Conservation (phyloP, 371 early-diverging fungal species). For the Mucor sp. region DNA sequence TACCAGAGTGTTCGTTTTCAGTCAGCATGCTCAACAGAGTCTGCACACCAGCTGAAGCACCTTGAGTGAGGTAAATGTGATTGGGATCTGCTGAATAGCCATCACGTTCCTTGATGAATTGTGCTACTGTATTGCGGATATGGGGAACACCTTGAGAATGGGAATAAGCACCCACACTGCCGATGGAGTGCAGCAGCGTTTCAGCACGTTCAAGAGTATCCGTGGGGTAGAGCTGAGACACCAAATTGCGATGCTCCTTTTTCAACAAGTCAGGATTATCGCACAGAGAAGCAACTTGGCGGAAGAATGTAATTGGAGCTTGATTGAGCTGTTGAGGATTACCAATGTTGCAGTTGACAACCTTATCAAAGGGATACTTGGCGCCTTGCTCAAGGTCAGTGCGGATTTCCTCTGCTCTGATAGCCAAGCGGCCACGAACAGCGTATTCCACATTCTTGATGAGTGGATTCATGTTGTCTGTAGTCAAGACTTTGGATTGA, state of each 20-base stretch:
- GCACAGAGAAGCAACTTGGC: slow-evolving; percentile 87
- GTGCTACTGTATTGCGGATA: slow-evolving; percentile 86
- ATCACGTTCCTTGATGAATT: slow-evolving; percentile 84
- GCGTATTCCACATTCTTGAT: slow-evolving; percentile 90
- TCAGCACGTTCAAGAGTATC: slow-evolving; percentile 91
- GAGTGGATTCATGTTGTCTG: slow-evolving; percentile 71
- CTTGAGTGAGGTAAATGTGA: slow-evolving; percentile 88
- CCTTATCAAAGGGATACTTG: slow-evolving; percentile 66
- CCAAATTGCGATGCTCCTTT: slow-evolving; percentile 49
- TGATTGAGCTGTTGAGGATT: slow-evolving; percentile 95
- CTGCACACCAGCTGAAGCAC: slow-evolving; percentile 87
- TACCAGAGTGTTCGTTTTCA: slow-evolving; percentile 73
- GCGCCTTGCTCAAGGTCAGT: slow-evolving; percentile 56
- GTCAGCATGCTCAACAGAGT: slow-evolving; percentile 81
- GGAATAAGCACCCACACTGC: slow-evolving; percentile 90
- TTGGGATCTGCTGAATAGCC: slow-evolving; percentile 77
- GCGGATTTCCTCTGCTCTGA: slow-evolving; percentile 89
- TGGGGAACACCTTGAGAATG: slow-evolving; percentile 91
- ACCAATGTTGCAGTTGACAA: slow-evolving; percentile 92
- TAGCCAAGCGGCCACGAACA: slow-evolving; percentile 94
- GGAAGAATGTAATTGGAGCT: slow-evolving; percentile 92
- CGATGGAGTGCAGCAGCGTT: slow-evolving; percentile 63
- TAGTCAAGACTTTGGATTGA: slow-evolving; percentile 58
- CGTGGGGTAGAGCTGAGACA: slow-evolving; percentile 66
- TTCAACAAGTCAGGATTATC: slow-evolving; percentile 86